phyloP scores from a whole-genome alignment of 2,329 filamentous ascomycete genomes.

The Didymella arachidicola region DNA sequence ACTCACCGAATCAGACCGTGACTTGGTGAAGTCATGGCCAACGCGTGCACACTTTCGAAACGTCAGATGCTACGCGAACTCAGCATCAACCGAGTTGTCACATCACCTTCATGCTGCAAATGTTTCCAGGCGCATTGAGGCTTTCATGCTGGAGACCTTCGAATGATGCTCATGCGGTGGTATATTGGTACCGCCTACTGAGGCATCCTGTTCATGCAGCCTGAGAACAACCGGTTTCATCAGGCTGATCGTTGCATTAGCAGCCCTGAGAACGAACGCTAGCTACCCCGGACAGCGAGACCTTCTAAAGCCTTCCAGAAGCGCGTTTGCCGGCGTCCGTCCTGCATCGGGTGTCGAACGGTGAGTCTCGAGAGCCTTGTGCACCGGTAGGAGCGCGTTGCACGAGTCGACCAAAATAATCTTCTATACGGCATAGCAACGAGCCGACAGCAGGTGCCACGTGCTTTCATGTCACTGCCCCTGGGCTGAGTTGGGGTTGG shows the following conservation, averaged over 20 bases:
- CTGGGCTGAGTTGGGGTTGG: slow-evolving; percentile 5
- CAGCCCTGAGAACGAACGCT: slow-evolving; percentile 6
- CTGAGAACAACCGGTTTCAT: slow-evolving; percentile 3
- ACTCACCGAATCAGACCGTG: slow-evolving; percentile 20
- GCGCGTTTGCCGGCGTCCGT: slow-evolving; percentile 8
- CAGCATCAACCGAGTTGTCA: slow-evolving; percentile 22
- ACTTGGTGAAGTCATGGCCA: slow-evolving; percentile 7
- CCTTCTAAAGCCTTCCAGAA: slow-evolving; percentile 19
- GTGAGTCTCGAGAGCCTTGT: slow-evolving; percentile 8
- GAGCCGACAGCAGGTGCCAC: slow-evolving; percentile 13
- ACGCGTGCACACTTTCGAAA: slow-evolving; percentile 28
- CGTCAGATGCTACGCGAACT: slow-evolving; percentile 25
- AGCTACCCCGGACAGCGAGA: slow-evolving; percentile 18
- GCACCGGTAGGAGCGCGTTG: slow-evolving; percentile 5
- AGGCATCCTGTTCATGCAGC: slow-evolving; percentile 11
- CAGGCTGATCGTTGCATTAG: not conserved
- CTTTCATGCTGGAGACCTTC: slow-evolving; percentile 7
- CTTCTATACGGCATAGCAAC: slow-evolving; percentile 3
- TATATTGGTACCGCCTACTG: slow-evolving; percentile 2
- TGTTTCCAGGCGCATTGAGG: slow-evolving; percentile 7
- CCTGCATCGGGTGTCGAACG: slow-evolving; percentile 3
- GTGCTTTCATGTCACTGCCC: slow-evolving; percentile 18
- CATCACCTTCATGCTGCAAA: slow-evolving; percentile 23
- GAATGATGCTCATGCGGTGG: slow-evolving; percentile 10
- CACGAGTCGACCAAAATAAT: slow-evolving; percentile 17